phyloP scores from a whole-genome alignment of 306 rosid genomes.

The Rosa persica region DNA sequence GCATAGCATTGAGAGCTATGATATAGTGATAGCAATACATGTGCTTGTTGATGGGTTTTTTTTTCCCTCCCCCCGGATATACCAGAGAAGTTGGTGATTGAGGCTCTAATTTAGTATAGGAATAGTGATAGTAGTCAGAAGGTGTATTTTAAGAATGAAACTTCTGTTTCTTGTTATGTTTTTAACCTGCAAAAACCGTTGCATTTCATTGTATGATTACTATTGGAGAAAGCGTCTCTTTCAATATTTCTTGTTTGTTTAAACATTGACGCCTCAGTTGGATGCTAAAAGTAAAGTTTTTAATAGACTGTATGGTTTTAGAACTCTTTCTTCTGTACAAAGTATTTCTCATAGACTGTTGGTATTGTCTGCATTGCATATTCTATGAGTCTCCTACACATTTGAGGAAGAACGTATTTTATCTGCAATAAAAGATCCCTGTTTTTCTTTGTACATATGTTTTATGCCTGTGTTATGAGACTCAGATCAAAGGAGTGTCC shows the following conservation, averaged over 20 bases:
- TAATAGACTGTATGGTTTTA: background rate
- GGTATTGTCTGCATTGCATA: background rate
- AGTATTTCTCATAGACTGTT: background rate
- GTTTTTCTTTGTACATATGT: background rate
- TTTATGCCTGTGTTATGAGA: background rate
- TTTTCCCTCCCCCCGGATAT: too few species aligned
- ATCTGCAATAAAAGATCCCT: background rate
- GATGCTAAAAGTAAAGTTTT: background rate
- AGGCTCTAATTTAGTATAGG: background rate
- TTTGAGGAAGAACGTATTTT: background rate
- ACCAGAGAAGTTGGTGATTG: background rate
- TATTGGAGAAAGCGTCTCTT: background rate
- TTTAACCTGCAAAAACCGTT: background rate
- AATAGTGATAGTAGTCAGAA: background rate
- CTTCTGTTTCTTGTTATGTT: background rate
- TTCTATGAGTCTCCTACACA: background rate
- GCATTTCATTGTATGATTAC: background rate
- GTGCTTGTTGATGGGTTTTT: background rate
- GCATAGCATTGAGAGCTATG: background rate
- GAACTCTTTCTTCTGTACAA: background rate
- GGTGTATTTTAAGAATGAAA: constrained; percentile 1
- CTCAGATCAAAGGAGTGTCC: background rate
- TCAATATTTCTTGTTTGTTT: background rate
- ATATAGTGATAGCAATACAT: background rate
- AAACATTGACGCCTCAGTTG: background rate